A percentile compares a stretch with the other conserved stretches of the same genome.
These are phyloP conservation scores for Euphrasia arctica DNA, from an alignment of 305 asterid species.

Conservation along the genomic window DNA sequence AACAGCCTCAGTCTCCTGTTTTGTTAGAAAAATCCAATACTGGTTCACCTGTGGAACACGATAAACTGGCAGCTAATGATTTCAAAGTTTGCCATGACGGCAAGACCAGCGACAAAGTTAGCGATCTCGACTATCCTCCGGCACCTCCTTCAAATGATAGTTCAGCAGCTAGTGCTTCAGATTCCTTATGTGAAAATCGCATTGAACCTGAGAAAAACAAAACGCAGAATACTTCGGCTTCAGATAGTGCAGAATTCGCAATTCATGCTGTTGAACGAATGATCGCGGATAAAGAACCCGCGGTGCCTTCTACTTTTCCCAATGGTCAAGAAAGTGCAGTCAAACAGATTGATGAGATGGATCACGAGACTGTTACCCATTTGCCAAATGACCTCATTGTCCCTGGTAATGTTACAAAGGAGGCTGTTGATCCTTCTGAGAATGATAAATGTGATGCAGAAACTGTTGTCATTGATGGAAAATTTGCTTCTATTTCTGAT, in stretches of 20 bases:
- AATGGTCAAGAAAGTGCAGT: background rate
- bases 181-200: background rate
- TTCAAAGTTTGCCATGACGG: background rate
- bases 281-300: background rate
- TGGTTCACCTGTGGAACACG: background rate
- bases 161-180: background rate
- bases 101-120: background rate
- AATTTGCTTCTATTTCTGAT: too few species aligned
- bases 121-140: background rate
- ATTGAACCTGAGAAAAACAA: background rate
- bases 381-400: conserved; percentile 19
- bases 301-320: background rate
- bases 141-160: background rate
- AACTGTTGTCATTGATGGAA: background rate
- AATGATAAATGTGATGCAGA: conserved; percentile 18
- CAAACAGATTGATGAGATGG: conserved; percentile 14
- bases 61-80: background rate
- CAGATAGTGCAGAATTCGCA: background rate
- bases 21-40: conserved; percentile 27
- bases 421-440: conserved; percentile 12
- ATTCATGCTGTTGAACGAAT: background rate
- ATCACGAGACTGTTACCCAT: conserved; percentile 16
- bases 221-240: background rate
- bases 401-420: conserved; percentile 10
- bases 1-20: conserved; percentile 27